A percentile compares a stretch with the other conserved stretches of the same genome.
Conservation (phyloP, 768 basidiomycete species). For the Xerocomellus chrysenteron region DNA sequence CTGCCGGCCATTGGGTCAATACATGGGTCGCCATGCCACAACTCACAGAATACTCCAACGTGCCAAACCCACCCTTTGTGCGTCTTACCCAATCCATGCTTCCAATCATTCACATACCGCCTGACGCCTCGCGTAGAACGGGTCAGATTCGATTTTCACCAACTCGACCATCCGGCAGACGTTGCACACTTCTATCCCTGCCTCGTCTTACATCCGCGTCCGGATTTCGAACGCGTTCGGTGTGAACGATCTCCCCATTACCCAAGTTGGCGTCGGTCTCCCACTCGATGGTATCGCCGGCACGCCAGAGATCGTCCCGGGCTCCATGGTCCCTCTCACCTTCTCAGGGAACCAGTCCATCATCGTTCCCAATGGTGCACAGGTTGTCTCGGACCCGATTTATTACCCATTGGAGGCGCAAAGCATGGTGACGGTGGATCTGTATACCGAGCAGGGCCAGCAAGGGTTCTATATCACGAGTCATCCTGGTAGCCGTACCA, state of each 20-base stretch:
- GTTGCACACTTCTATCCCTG: neutral
- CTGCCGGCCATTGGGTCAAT: slow-evolving; percentile 1
- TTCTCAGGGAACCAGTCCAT: slow-evolving; percentile 4
- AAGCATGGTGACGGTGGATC: neutral
- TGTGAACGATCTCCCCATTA: neutral
- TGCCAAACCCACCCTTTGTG: slow-evolving; percentile 5
- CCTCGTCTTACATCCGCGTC: slow-evolving; percentile 1
- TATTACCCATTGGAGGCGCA: neutral
- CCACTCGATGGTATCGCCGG: neutral
- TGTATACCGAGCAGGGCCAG: slow-evolving; percentile 1
- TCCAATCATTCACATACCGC: neutral
- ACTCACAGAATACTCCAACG: slow-evolving; percentile 1
- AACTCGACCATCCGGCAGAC: slow-evolving; percentile 5
- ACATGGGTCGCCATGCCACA: slow-evolving; percentile 10
- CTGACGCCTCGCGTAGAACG: slow-evolving; percentile 7
- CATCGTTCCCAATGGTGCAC: neutral
- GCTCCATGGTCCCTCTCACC: neutral
- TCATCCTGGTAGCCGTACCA: slow-evolving; percentile 1
- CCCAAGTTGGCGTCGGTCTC: neutral
- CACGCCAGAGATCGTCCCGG: neutral
- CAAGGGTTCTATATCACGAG: slow-evolving; percentile 2
- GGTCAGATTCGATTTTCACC: neutral
- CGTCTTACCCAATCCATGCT: neutral
- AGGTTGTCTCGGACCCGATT: neutral
- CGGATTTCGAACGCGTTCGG: slow-evolving; percentile 2